Evolutionary conservation across 495 filamentous ascomycete species (phyloP).

Genomic region (Massariosphaeria phaeospora): DNA sequence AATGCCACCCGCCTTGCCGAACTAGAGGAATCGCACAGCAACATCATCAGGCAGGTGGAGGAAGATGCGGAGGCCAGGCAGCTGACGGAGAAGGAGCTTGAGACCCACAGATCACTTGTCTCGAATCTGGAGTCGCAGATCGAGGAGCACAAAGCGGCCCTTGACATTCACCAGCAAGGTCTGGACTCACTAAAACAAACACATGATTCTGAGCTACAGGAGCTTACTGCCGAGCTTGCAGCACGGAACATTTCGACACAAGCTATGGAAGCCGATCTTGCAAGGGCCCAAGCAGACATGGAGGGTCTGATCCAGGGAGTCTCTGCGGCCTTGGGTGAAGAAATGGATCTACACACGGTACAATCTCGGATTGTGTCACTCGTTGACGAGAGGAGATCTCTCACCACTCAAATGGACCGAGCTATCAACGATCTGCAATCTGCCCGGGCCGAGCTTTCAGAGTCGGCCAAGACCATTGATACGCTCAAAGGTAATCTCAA

Average conservation of each 20-base stretch:
- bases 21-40: constrained; percentile 45
- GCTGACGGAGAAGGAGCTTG: constrained; percentile 42
- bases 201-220: constrained; percentile 52
- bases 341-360: constrained; percentile 45
- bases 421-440: constrained; percentile 64
- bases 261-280: constrained; percentile 62
- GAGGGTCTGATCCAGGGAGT: constrained; percentile 53
- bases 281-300: constrained; percentile 64
- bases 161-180: constrained; percentile 52
- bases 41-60: constrained; percentile 45
- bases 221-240: constrained; percentile 43
- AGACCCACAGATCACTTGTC: constrained; percentile 43
- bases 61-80: constrained; percentile 47
- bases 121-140: constrained; percentile 45
- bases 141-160: constrained; percentile 50
- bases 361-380: constrained; percentile 48
- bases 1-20: constrained; percentile 44
- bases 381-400: constrained; percentile 37
- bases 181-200: constrained; percentile 51
- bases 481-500: constrained; percentile 52
- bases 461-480: constrained; percentile 41
- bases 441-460: constrained; percentile 60
- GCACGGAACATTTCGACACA: constrained; percentile 56
- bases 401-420: constrained; percentile 38
- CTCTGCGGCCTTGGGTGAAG: constrained; percentile 48